These are phyloP conservation scores for Fusarium protoensiforme DNA, from an alignment of 2,329 filamentous ascomycete genomes.

Conservation along the genomic window DNA sequence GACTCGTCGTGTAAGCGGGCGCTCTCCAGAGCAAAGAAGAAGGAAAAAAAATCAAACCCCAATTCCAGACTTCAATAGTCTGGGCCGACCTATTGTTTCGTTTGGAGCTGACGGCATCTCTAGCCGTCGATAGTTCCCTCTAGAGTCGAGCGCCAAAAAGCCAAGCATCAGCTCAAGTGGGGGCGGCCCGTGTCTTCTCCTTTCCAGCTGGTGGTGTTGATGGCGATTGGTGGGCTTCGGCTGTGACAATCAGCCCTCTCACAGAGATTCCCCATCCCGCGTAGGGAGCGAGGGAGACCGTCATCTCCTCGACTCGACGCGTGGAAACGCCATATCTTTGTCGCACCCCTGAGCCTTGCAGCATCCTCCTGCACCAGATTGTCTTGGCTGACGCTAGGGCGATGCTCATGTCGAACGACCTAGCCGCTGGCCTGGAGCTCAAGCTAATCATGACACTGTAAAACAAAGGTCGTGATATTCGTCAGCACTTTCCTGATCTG, in stretches of 20 bases:
- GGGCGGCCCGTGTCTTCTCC: conserved; percentile 1
- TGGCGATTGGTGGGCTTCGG: background rate
- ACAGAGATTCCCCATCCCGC: background rate
- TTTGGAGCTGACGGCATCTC: conserved; percentile 18
- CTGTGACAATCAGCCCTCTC: background rate
- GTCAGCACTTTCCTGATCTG: conserved; percentile 13
- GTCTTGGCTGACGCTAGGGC: background rate
- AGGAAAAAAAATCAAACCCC: conserved; percentile 2
- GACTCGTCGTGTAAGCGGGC: background rate
- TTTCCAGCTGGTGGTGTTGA: background rate
- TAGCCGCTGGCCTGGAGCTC: conserved; percentile 12
- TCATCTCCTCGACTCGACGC: conserved; percentile 3
- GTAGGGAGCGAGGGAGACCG: background rate
- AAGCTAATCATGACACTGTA: conserved; percentile 8
- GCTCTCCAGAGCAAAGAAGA: background rate
- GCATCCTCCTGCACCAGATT: background rate
- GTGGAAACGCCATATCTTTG: conserved; percentile 2
- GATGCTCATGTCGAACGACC: background rate
- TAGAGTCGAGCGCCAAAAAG: conserved; percentile 8
- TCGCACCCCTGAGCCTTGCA: conserved; percentile 29
- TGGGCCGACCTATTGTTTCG: conserved; percentile 33
- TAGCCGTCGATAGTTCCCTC: conserved; percentile 31
- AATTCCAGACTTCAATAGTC: conserved; percentile 34
- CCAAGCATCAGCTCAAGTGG: conserved; percentile 12
- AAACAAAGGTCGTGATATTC: conserved; percentile 17